Evolutionary conservation across 192 early-diverging fungal species (phyloP).

Genomic region (Backusella psychrophila): DNA sequence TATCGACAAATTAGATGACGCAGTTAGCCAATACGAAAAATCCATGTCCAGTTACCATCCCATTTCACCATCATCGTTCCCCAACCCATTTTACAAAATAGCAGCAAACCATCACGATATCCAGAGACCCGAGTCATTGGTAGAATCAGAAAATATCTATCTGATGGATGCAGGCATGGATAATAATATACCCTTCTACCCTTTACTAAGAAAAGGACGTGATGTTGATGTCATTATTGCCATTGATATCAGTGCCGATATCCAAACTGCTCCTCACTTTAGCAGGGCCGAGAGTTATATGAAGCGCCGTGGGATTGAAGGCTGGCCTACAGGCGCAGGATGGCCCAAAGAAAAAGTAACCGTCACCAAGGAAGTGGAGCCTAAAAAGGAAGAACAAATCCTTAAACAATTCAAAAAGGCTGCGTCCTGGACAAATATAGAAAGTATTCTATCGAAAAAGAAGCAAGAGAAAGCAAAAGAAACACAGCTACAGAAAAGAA

Average conservation of each 20-base stretch:
- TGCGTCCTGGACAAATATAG: not conserved
- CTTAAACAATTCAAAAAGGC: not conserved
- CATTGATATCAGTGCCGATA: conserved; percentile 73
- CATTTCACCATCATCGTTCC: conserved; percentile 64
- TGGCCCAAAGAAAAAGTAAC: conserved; percentile 31
- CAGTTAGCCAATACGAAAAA: conserved; percentile 48
- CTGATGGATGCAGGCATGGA: conserved; percentile 80
- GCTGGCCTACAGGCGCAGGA: conserved; percentile 47
- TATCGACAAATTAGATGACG: conserved; percentile 36
- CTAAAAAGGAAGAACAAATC: not conserved
- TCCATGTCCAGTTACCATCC: conserved; percentile 54
- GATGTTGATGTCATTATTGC: conserved; percentile 70
- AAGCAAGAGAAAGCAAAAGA: not conserved
- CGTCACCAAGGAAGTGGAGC: not conserved
- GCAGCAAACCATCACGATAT: conserved; percentile 19
- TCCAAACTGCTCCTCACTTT: conserved; percentile 67
- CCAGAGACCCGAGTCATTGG: conserved; percentile 24
- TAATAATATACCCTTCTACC: conserved; percentile 80
- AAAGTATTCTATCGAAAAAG: not conserved
- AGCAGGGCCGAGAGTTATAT: conserved; percentile 63
- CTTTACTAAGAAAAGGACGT: conserved; percentile 62
- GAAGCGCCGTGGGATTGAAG: conserved; percentile 50
- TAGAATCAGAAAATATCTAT: conserved; percentile 42
- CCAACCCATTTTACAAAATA: conserved; percentile 65
- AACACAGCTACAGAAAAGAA: not conserved